Evolutionary conservation across 1,284 basidiomycete species (phyloP).

Genomic region (Puccinia novopanici): DNA sequence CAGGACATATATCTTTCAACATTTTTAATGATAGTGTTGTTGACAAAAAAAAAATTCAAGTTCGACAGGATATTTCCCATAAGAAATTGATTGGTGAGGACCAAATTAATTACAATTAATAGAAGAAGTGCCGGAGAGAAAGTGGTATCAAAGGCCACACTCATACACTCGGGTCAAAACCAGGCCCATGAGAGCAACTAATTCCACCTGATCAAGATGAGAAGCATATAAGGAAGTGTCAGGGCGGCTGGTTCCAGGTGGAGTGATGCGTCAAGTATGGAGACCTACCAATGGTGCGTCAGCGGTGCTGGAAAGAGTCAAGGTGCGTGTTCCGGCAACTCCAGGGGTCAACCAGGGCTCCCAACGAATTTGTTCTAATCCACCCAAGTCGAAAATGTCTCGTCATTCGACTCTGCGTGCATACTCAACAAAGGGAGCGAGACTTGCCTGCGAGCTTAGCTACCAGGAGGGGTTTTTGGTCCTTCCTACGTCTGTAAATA

Average conservation of each 20-base stretch:
- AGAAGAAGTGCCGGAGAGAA: not conserved
- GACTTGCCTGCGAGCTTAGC: conserved; percentile 6
- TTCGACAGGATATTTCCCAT: not conserved
- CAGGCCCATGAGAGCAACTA: conserved; percentile 12
- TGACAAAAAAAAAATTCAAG: too few relatives aligned
- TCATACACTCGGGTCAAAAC: conserved; percentile 13
- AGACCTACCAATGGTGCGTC: conserved; percentile 7
- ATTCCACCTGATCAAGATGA: not conserved
- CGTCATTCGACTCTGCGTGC: not conserved
- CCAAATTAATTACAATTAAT: not conserved
- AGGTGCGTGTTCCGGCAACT: not conserved
- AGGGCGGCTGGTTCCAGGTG: not conserved
- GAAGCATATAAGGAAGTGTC: not conserved
- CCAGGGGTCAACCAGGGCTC: conserved; percentile 13
- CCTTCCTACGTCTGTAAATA: not conserved
- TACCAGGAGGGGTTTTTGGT: not conserved
- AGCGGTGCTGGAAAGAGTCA: not conserved
- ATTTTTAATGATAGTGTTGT: too few relatives aligned
- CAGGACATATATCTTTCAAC: too few relatives aligned
- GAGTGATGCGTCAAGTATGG: not conserved
- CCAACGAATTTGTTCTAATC: conserved; percentile 11
- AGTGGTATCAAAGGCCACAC: conserved; percentile 3
- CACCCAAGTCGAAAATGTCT: not conserved
- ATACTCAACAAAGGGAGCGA: not conserved
- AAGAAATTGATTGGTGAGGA: not conserved